Base-by-base conservation (phyloP, 2,329 filamentous ascomycete genomes). In the Sphaerulina musiva region DNA sequence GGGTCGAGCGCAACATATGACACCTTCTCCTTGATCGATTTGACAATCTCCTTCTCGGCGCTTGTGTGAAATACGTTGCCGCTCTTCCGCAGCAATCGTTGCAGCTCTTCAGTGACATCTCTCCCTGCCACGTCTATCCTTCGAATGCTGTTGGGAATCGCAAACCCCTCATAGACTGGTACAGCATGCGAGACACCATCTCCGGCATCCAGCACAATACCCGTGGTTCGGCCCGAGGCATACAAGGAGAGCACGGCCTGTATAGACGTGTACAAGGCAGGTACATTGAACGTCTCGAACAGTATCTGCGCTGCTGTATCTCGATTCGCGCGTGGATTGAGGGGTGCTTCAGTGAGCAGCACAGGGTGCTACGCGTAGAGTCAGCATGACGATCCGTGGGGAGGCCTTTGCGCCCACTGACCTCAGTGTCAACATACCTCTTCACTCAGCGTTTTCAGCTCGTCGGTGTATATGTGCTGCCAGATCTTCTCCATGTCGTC, bases 401-500 rank as follows among this genome's bases (percentile, higher is more conserved):
- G 20, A 38, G 12, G 17, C 11, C 23, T 48, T 23, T 14, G n/a
- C 44, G 34, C 32, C 26, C 50, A 59, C 55, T 56, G 56, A 62
- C 54, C 58, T 63, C 55, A 58, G 56, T 55, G 55, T 56, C 49
- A 14, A 65, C 65, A 61, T 72, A 91, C 87, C 80, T 98, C 93
- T 80, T 98, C 93, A 73, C 91, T 96, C 69, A 96, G 79, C 47
- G 92, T 95, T 78, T 96, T 97, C 66, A 98, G 73, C 60, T 95
- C 93, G 68, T 96, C 92, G 54, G 88, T 88, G 71, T 97, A 98
- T 50, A 98, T 90, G 69, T 95, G 93, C 67, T 95, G 88, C 93
- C 93, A 98, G 74, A 98, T 98, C 76, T 89, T 85, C 78, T 98
- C 93, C 93, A 98, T 98, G 69, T 98, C 93, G 70, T 97, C 93